These are phyloP conservation scores for Fusarium floridanum DNA, from an alignment of 2,329 filamentous ascomycete species.

Conservation along the genomic window DNA sequence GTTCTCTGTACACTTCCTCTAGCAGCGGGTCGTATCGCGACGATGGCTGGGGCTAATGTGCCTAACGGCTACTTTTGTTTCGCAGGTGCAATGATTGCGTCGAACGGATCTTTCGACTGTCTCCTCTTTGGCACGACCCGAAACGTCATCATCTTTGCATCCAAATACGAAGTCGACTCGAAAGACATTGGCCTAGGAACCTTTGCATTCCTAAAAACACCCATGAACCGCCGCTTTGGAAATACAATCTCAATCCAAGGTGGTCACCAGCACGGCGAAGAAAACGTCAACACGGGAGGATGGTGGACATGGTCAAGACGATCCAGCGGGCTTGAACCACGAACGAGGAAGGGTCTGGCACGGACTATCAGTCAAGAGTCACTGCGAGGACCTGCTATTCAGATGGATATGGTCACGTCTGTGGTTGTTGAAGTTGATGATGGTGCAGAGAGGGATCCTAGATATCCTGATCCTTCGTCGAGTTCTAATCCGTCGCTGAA, in stretches of 20 bases:
- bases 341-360: conserved; percentile 25
- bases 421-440: conserved; percentile 56
- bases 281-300: conserved; percentile 31
- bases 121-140: conserved; percentile 66
- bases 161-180: conserved; percentile 51
- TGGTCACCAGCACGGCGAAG: conserved; percentile 33
- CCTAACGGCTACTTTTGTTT: conserved; percentile 69
- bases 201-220: conserved; percentile 63
- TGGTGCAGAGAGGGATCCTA: conserved; percentile 41
- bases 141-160: conserved; percentile 64
- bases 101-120: conserved; percentile 68
- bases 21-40: conserved; percentile 72
- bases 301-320: conserved; percentile 48
- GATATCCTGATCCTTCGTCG: conserved; percentile 41
- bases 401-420: conserved; percentile 59
- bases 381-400: conserved; percentile 55
- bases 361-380: conserved; percentile 50
- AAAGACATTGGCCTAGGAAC: conserved; percentile 64
- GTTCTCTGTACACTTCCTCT: conserved; percentile 77
- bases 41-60: conserved; percentile 67
- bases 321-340: conserved; percentile 8
- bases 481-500: conserved; percentile 45
- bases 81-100: conserved; percentile 69
- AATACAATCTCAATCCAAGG: conserved; percentile 58
- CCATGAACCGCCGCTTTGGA: conserved; percentile 53